Conservation (phyloP, 2,329 filamentous ascomycete species). For the Fusarium anthophilum region DNA sequence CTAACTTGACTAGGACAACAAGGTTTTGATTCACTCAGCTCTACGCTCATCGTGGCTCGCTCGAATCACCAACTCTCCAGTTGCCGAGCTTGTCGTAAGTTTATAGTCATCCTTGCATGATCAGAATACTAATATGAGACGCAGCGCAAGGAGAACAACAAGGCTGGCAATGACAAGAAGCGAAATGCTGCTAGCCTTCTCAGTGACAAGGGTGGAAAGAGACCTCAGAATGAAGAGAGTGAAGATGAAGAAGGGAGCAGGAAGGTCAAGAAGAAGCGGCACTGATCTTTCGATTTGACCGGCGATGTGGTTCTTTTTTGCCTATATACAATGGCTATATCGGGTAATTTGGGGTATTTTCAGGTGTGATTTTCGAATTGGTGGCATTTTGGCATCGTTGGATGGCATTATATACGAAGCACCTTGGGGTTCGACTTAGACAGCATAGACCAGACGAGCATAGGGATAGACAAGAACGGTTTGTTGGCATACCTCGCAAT, state of each 20-base stretch:
- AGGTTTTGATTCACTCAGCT: slow-evolving; percentile 39
- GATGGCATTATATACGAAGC: not conserved
- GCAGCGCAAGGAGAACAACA: slow-evolving; percentile 38
- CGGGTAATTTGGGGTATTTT: not conserved
- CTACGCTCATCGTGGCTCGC: slow-evolving; percentile 34
- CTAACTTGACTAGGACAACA: slow-evolving; percentile 25
- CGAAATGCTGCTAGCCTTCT: slow-evolving; percentile 10
- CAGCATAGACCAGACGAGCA: not conserved
- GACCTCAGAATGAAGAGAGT: slow-evolving; percentile 18
- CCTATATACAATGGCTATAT: not conserved
- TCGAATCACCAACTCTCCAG: slow-evolving; percentile 34
- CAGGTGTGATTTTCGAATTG: not conserved
- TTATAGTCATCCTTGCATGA: accelerated
- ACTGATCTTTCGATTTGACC: not conserved
- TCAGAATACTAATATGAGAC: not conserved
- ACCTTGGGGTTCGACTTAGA: not conserved
- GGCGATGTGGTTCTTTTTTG: not conserved
- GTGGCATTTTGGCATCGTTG: not conserved
- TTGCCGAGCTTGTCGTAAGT: slow-evolving; percentile 34
- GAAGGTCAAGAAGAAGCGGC: not conserved
- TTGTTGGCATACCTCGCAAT: not conserved
- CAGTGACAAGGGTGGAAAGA: slow-evolving; percentile 21
- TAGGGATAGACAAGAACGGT: not conserved
- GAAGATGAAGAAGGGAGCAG: not conserved
- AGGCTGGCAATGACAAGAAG: slow-evolving; percentile 39